These are phyloP conservation scores for Hemerocallis citrina DNA, from an alignment of 106 monocot genomes.

Conservation along the genomic window DNA sequence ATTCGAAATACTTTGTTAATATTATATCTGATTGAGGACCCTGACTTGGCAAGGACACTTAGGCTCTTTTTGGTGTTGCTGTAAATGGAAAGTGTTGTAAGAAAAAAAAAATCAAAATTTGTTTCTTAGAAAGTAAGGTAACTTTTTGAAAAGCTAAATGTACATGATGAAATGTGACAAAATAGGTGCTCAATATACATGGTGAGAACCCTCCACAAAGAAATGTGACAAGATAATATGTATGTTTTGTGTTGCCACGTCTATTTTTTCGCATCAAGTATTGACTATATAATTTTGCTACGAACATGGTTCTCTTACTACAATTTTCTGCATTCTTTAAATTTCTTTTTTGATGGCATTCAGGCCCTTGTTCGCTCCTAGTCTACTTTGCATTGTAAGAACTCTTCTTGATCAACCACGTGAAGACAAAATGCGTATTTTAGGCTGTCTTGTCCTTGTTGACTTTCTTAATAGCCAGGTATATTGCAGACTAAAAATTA, in stretches of 20 bases:
- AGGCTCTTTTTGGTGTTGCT: too few relatives aligned
- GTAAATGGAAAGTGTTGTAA: neutral
- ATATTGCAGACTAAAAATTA: constrained; percentile 7
- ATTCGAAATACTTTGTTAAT: too few relatives aligned
- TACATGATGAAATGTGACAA: too few relatives aligned
- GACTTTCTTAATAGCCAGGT: constrained; percentile 91
- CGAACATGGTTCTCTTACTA: neutral
- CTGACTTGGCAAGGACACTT: too few relatives aligned
- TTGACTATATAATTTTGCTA: neutral
- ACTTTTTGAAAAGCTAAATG: too few relatives aligned
- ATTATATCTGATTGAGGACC: too few relatives aligned
- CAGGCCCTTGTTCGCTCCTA: constrained; percentile 82
- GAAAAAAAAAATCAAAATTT: too few relatives aligned
- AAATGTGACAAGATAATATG: neutral
- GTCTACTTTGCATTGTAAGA: constrained; percentile 47
- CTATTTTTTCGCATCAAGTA: neutral
- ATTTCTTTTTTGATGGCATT: constrained; percentile 13
- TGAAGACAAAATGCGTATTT: constrained; percentile 68
- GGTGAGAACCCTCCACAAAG: neutral
- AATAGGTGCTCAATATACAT: too few relatives aligned
- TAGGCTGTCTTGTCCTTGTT: constrained; percentile 77
- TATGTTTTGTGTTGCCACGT: neutral
- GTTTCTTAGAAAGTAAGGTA: too few relatives aligned
- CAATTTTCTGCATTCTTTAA: neutral
- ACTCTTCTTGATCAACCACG: constrained; percentile 77